A percentile compares a stretch with the other conserved stretches of the same genome.
Conservation (phyloP, 768 basidiomycete genomes). For the Mycena epipterygia region DNA sequence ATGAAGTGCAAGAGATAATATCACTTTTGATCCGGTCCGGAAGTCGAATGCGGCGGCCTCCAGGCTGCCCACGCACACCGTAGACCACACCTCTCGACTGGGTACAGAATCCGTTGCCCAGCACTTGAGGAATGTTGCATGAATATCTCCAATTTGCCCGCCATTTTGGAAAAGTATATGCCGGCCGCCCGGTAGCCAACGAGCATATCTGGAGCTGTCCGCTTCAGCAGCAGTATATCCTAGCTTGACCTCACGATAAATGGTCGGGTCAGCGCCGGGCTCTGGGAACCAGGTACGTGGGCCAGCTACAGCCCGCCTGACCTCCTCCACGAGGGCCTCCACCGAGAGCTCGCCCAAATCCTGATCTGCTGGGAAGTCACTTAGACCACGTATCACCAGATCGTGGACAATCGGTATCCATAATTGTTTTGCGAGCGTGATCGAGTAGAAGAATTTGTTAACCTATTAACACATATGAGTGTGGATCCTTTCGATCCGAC, state of each 20-base stretch:
- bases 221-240: not conserved
- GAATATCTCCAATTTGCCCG: not conserved
- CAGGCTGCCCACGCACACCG: conserved; percentile 1
- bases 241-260: conserved; percentile 12
- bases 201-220: not conserved
- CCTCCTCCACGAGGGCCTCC: conserved; percentile 19
- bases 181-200: conserved; percentile 17
- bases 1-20: conserved; percentile 9
- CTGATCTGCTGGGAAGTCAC: conserved; percentile 9
- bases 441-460: conserved; percentile 17
- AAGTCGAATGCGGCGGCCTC: conserved; percentile 12
- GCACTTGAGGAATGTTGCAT: not conserved
- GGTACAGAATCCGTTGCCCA: not conserved
- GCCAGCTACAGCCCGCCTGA: conserved; percentile 18
- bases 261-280: not conserved
- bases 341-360: conserved; percentile 4
- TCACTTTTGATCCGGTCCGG: conserved; percentile 11
- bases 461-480: conserved; percentile 14
- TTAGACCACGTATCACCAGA: conserved; percentile 18
- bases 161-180: conserved; percentile 11
- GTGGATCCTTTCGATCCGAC: conserved; percentile 15
- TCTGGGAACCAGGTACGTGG: conserved; percentile 9
- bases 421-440: conserved; percentile 16
- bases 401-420: conserved; percentile 20
- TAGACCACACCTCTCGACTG: conserved; percentile 5